A percentile compares a stretch with the other conserved stretches of the same genome.
These are phyloP conservation scores for Pichia sp. DNA, from an alignment of 1,139 yeast genomes.

Conservation along the genomic window DNA sequence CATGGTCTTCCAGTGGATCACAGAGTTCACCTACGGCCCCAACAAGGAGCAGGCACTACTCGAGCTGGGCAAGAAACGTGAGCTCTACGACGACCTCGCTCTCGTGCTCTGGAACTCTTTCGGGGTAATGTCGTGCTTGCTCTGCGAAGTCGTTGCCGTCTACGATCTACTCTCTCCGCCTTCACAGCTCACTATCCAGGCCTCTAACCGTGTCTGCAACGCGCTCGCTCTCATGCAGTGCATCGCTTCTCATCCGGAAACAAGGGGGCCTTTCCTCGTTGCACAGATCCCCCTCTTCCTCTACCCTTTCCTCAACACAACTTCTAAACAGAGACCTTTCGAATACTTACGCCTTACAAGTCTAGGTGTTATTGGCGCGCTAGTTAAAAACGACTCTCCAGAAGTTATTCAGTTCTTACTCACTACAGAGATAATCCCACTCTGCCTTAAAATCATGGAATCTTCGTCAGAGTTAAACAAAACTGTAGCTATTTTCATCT, in stretches of 20 bases:
- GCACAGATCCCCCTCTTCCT: constrained; percentile 90
- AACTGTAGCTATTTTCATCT: constrained; percentile 92
- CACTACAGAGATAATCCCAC: constrained; percentile 91
- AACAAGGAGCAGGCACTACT: constrained; percentile 87
- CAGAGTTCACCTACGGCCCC: constrained; percentile 82
- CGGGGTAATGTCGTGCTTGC: constrained; percentile 88
- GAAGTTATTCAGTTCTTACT: constrained; percentile 87
- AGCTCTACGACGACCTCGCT: constrained; percentile 90
- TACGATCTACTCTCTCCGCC: constrained; percentile 90
- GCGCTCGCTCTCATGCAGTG: constrained; percentile 92
- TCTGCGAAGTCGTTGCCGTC: constrained; percentile 85
- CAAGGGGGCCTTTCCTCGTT: constrained; percentile 72
- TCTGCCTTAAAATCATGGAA: constrained; percentile 92
- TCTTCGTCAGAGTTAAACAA: constrained; percentile 88
- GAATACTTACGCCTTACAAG: constrained; percentile 90
- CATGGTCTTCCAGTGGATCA: constrained; percentile 83
- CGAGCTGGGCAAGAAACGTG: constrained; percentile 89
- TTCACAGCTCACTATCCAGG: constrained; percentile 66
- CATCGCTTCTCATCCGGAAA: constrained; percentile 91
- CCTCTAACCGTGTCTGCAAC: constrained; percentile 92
- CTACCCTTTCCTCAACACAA: constrained; percentile 89
- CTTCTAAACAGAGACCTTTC: constrained; percentile 85
- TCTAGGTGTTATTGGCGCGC: constrained; percentile 93
- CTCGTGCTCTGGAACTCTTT: constrained; percentile 90
- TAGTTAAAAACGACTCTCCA: constrained; percentile 91